Evolutionary conservation across 164 flowering plant genomes (phyloP), one percentile per base, ranked within the genome.

Genomic region (Vitis amurensis): DNA sequence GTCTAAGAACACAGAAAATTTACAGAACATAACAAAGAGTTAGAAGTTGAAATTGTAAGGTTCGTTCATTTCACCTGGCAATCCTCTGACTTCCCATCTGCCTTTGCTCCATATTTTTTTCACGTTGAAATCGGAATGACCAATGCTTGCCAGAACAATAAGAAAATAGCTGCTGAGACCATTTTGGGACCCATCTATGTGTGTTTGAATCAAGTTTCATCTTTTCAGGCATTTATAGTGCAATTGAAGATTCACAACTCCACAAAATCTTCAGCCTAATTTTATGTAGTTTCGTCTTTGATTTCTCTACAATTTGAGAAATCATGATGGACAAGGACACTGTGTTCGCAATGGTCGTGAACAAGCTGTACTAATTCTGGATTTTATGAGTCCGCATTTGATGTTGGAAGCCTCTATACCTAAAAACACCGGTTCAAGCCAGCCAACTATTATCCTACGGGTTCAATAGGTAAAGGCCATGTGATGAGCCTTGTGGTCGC

Each of bases 101-200:
- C 71, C 50, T 59, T 72, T 4, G 80, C 85, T 0, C 85, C 85
- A 57, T 66, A 71, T 3, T 69, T 69, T 8, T 8, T 8, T 50
- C 1, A 79, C 69, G 29, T 74, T 55, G 44, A 74, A 74, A 44
- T 9, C 60, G 0, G 17, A 55, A 51, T 27, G 16, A 56, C 44
- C 3, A 14, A 71, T 11, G 29, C 0, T n/a, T 60, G 7, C 29
- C 15, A 53, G 13, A 61, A 29, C 30, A 61, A 50, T 12, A 59
- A 44, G 49, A n/a, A 50, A 4, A 29, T 16, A 15, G 51, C 64
- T 44, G 15, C 47, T 11, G 15, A 12, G 13, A 55, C 11, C 4
- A 51, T 3, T 23, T 48, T 63, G 12, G 51, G 23, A 11, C 27
- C 55, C 66, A 66, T 52, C 44, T 37, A 31, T 31, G 44, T 37